Conservation (phyloP, 305 asterid genomes). For the Solanum hybrid region DNA sequence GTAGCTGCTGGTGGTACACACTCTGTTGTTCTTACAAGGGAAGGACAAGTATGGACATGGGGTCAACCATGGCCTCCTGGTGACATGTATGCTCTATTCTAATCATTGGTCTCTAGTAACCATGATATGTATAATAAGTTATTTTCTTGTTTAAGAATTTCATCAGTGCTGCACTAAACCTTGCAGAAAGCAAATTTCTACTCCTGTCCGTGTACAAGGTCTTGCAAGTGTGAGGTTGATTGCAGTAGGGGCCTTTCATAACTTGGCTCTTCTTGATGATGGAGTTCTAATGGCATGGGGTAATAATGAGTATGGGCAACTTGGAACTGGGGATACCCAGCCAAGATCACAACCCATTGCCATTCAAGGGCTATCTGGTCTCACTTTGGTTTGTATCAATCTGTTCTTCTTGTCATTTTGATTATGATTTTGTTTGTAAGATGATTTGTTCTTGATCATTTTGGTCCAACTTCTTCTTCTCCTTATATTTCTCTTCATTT, state of each 20-base stretch:
- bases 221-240: conserved; percentile 70
- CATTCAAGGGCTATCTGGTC: conserved; percentile 80
- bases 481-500: neutral
- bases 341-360: conserved; percentile 95
- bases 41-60: conserved; percentile 99
- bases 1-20: conserved; percentile 99
- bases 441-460: neutral
- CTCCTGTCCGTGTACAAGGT: conserved; percentile 93
- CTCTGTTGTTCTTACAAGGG: conserved; percentile 87
- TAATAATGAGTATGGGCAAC: conserved; percentile 95
- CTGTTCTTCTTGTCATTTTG: neutral
- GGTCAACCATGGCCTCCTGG: conserved; percentile 99
- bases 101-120: neutral
- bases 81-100: conserved; percentile 55
- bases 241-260: conserved; percentile 97
- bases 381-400: conserved; percentile 56
- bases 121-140: neutral
- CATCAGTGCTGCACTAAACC: conserved; percentile 5
- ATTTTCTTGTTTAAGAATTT: neutral
- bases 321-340: conserved; percentile 98
- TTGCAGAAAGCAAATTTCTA: conserved; percentile 88
- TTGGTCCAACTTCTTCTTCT: neutral
- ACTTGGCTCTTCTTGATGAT: conserved; percentile 83
- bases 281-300: conserved; percentile 96
- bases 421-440: neutral